Evolutionary conservation across 352 stramenopile genomes (phyloP), one percentile per base, ranked within the genome.

Genomic region (Thraustotheca clavata): DNA sequence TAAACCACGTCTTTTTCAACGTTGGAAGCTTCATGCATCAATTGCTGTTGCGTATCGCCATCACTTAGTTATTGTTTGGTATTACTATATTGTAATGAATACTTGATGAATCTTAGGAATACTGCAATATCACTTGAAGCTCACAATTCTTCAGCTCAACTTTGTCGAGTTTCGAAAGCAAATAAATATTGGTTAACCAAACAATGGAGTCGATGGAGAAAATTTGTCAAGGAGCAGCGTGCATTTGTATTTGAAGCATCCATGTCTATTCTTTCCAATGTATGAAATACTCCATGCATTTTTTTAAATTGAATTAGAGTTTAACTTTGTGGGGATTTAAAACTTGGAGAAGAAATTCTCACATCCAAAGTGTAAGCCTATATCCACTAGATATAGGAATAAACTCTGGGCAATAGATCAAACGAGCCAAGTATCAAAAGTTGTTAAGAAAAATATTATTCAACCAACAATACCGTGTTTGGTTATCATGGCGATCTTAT

Each of bases 271-370:
- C 12, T 62, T 1, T 43, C 24, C 14, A 48, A 22, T 38, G 62
- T 65, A 62, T 18, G 22, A 34, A 22, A 11, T 4, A 9, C 20
- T 22, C 12, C 35, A 12, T 9, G 4, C 5, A 0, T 22, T 12
- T 38, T 20, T 8, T 32, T 65, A n/a, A 27, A 50, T 29, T 55
- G 32, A 4, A 6, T 27, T 65, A 92, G 83, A 87, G 74, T 31
- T 54, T 90, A 12, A 67, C 69, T 0, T 77, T 80, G 24, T 91
- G 81, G 83, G 68, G 73, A 3, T 91, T 93, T 47, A 77, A 80
- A 0, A 78, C 87, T 32, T 93, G 83, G 81, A 49, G 65, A 12
- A 65, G 85, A 47, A 76, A 76, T 8, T 71, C 72, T 4, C 41
- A 73, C 1, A 46, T 71, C 38, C 71, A 79, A 22, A 60, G 61